Percentiles rank a stretch among this genome's conserved stretches.
phyloP scores from a whole-genome alignment of 2,329 filamentous ascomycete genomes.

The Truncatella angustata region DNA sequence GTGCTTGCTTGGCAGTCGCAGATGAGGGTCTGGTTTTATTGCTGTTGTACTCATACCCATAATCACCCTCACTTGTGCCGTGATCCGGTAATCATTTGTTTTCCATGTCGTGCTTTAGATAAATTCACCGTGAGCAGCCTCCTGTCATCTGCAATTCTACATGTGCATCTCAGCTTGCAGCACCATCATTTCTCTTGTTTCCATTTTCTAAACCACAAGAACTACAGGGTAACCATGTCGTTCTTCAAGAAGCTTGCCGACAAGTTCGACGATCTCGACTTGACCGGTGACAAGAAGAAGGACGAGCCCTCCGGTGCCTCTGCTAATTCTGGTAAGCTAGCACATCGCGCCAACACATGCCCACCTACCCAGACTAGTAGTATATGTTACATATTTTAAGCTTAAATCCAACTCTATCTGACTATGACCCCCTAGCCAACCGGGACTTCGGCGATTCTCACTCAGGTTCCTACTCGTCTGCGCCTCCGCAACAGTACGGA shows the following conservation, averaged over 20 bases:
- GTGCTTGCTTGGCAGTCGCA: constrained; percentile 1
- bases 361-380: neutral
- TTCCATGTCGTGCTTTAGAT: too few relatives aligned
- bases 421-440: neutral
- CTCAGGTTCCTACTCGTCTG: constrained; percentile 4
- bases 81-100: too few relatives aligned
- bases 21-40: neutral
- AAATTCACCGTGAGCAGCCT: too few relatives aligned
- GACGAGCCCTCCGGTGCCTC: too few relatives aligned
- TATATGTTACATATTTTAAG: neutral
- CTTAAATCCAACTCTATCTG: neutral
- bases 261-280: constrained; percentile 27
- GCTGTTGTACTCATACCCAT: too few relatives aligned
- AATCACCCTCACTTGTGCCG: too few relatives aligned
- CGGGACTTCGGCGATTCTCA: constrained; percentile 11
- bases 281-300: constrained; percentile 25
- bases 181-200: neutral
- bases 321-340: constrained; percentile 2
- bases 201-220: neutral
- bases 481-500: constrained; percentile 7
- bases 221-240: constrained; percentile 23
- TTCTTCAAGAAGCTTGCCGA: constrained; percentile 28
- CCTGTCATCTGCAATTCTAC: neutral
- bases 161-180: neutral
- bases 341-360: neutral